Conservation (phyloP, 2,329 filamentous ascomycete species). For the Fusarium buxicola region DNA sequence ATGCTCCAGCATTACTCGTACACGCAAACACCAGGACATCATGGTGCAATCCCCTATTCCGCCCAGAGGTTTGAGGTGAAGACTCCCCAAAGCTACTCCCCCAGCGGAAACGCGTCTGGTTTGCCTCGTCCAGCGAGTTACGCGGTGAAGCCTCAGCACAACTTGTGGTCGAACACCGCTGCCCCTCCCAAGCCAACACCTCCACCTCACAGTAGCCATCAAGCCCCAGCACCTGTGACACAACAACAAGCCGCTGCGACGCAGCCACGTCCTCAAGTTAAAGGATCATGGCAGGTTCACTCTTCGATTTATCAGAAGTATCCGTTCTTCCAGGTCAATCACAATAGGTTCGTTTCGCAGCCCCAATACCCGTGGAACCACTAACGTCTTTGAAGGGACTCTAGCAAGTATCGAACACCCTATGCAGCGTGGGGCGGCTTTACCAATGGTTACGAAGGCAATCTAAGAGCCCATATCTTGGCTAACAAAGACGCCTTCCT, state of each 20-base stretch:
- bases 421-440: constrained; percentile 69
- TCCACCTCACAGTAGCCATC: constrained; percentile 6
- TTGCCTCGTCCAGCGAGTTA: constrained; percentile 7
- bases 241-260: constrained; percentile 24
- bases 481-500: constrained; percentile 46
- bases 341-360: constrained; percentile 62
- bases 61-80: constrained; percentile 43
- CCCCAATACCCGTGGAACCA: neutral
- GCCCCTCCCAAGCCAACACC: constrained; percentile 2
- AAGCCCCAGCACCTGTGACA: constrained; percentile 8
- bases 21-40: constrained; percentile 22
- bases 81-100: constrained; percentile 28
- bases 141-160: constrained; percentile 16
- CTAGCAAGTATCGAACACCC: constrained; percentile 68
- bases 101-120: constrained; percentile 6
- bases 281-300: constrained; percentile 51
- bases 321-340: constrained; percentile 68
- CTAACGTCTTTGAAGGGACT: constrained; percentile 56
- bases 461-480: constrained; percentile 59
- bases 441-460: constrained; percentile 70
- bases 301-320: constrained; percentile 64
- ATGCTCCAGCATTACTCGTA: constrained; percentile 30
- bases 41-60: constrained; percentile 25
- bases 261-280: constrained; percentile 41
- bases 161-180: constrained; percentile 22